Base-by-base conservation (phyloP, 202 grass and related monocot genomes). In the Schoenoplectus tabernaemontani region DNA sequence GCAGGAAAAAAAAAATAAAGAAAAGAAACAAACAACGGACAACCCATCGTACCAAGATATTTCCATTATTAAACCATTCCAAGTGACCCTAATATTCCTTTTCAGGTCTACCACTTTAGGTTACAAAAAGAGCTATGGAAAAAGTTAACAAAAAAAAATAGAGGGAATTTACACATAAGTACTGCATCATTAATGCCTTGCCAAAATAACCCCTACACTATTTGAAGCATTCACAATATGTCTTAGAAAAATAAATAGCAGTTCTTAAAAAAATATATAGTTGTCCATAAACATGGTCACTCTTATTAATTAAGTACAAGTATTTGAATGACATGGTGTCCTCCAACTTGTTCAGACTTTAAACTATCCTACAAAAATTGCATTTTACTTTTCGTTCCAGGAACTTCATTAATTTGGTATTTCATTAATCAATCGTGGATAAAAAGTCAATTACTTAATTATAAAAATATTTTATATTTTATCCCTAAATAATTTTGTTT, bases 11-110 rank as follows among this genome's bases (percentile, higher is more conserved):
- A 38, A 37, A 65, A 37, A 30, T 1, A 65, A 65, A 17, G 16
- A 69, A 46, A 23, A 4, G 22, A 8, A 15, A 15, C 1, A 72
- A 51, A 73, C 5, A 51, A 33, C 13, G 24, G 24, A 73, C 68
- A 73, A 73, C 68, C 24, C 43, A 73, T 73, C 68, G 30, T 73
- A 73, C 43, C 43, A 17, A 26, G 16, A 41, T 7, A 38, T 43
- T 39, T 78, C 16, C 36, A 43, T 59, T 78, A 59, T 37, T 78
- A 78, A 78, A 78, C 75, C 7, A 34, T 38, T 78, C 74, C 7
- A 39, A 59, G 75, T 58, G 53, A 78, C 9, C 56, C 5, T 34
- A 78, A 43, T 59, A 23, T 78, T 57, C 33, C 22, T 78, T 78
- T 39, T 78, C 32, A 59, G 59, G 16, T 53, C n/a, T n/a, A n/a